Conservation (phyloP, 352 stramenopile genomes). For the Pythium pyrilobum region DNA sequence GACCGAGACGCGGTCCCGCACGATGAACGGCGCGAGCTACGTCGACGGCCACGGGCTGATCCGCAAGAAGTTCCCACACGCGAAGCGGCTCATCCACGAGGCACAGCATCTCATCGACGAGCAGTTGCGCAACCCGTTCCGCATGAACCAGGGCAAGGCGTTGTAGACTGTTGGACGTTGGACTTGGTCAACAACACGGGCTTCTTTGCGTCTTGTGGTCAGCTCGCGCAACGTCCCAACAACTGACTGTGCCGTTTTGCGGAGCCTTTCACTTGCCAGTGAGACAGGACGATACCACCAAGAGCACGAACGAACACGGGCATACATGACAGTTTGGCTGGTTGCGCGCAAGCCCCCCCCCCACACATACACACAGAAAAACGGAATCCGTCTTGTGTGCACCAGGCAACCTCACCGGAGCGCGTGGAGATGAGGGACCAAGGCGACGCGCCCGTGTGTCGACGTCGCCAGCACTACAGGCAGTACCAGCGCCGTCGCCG, state of each 20-base stretch:
- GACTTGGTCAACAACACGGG: too few relatives aligned
- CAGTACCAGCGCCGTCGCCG: slow-evolving; percentile 52
- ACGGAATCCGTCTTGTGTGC: too few relatives aligned
- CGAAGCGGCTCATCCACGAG: slow-evolving; percentile 53
- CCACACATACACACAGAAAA: too few relatives aligned
- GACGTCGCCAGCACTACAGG: slow-evolving; percentile 48
- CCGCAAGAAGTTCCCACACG: slow-evolving; percentile 53
- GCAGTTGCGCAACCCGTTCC: slow-evolving; percentile 19
- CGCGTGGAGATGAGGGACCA: not conserved
- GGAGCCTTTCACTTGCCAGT: too few relatives aligned
- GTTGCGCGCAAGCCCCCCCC: too few relatives aligned
- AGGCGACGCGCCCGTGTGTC: not conserved
- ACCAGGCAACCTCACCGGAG: not conserved
- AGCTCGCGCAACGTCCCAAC: too few relatives aligned
- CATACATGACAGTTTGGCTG: too few relatives aligned
- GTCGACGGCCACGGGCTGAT: slow-evolving; percentile 61
- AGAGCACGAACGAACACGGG: too few relatives aligned
- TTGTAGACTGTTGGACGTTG: not conserved
- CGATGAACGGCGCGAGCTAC: slow-evolving; percentile 41
- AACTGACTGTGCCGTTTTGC: too few relatives aligned
- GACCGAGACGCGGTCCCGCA: slow-evolving; percentile 31
- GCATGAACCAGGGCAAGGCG: slow-evolving; percentile 15
- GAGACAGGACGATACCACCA: too few relatives aligned
- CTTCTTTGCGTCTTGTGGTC: too few relatives aligned
- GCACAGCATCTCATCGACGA: slow-evolving; percentile 42